Evolutionary conservation across 306 rosid genomes (phyloP).

Genomic region (Lathyrus sativus): DNA sequence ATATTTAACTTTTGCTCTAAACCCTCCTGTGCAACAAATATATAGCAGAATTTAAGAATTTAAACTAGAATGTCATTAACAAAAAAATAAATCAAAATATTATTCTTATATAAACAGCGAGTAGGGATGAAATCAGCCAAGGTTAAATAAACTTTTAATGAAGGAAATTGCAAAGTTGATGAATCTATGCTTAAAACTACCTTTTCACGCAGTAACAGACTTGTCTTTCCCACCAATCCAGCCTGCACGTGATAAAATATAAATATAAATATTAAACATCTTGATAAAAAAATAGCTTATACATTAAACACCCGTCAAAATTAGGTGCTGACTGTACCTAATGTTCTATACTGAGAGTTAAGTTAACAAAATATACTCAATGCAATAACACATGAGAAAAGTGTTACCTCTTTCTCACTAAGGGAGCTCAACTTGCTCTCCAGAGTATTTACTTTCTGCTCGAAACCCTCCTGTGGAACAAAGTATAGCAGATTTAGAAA

Average conservation of each 20-base stretch:
- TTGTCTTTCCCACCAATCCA: neutral
- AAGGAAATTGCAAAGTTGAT: slow-evolving; percentile 21
- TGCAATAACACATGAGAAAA: slow-evolving; percentile 12
- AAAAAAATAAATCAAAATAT: neutral
- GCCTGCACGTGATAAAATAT: slow-evolving; percentile 40
- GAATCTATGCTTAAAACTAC: slow-evolving; percentile 38
- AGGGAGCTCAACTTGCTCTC: slow-evolving; percentile 50
- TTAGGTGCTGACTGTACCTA: slow-evolving; percentile 22
- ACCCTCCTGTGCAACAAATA: slow-evolving; percentile 52
- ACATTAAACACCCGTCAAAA: neutral
- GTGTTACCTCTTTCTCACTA: slow-evolving; percentile 59
- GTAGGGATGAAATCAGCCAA: neutral
- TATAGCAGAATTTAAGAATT: slow-evolving; percentile 34
- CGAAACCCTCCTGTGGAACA: slow-evolving; percentile 60
- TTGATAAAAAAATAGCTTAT: slow-evolving; percentile 27
- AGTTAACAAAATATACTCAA: slow-evolving; percentile 7
- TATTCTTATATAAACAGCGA: neutral
- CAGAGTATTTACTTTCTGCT: slow-evolving; percentile 52
- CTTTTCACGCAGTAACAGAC: slow-evolving; percentile 39
- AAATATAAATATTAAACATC: slow-evolving; percentile 27
- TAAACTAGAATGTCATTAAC: slow-evolving; percentile 20
- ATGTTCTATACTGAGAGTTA: slow-evolving; percentile 16
- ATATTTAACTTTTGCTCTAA: slow-evolving; percentile 56
- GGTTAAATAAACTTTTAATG: slow-evolving; percentile 17
- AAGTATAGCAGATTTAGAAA: slow-evolving; percentile 33